Base-by-base conservation (phyloP, 805 yeast species). In the Helenozyma baotianmanensis region DNA sequence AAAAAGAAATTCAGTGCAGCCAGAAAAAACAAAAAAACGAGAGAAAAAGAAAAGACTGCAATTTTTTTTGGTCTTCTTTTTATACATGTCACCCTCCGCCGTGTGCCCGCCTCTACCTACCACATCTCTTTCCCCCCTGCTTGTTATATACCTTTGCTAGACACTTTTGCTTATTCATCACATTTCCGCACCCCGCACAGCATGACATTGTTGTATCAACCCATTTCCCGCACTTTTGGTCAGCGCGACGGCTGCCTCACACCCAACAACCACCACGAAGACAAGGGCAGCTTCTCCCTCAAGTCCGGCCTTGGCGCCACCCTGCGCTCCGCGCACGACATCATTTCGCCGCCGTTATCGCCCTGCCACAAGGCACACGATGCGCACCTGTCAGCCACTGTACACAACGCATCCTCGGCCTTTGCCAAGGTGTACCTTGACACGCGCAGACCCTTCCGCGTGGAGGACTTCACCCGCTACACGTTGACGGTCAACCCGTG, bases 401-500 rank as follows among this genome's bases (percentile, higher is more conserved):
- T 25, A 14, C 21, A 14, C 25, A 30, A 22, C 15, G 11, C 24
- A n/a, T 21, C 26, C 29, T 30, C 35, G 8, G 30, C 33, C 10
- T 17, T n/a, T 21, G 27, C 32, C n/a, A 41, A 52, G 31, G 44
- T 42, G 16, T 50, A 47, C 32, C 46, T 56, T 29, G 38, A 42
- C 2, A 30, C 51, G 14, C 35, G 43, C 17, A 40, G 50, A 19
- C 55, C 68, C 23, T 76, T 72, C 55, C 78, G 76, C 35, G 42
- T 76, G 28, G 74, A 73, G 35, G 63, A 69, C 43, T 62, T 58
- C 43, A 61, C 64, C 32, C 62, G 70, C 25, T 67, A 68, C 42
- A 60, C 65, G 25, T 54, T 79, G 40, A 68, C 63, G 23, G 62
- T 80, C 36, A 65, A 69, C 45, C 76, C 83, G 4, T 76, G 78